Conservation (phyloP, 2,329 filamentous ascomycete genomes). For the Magnaporthiopsis incrustans region DNA sequence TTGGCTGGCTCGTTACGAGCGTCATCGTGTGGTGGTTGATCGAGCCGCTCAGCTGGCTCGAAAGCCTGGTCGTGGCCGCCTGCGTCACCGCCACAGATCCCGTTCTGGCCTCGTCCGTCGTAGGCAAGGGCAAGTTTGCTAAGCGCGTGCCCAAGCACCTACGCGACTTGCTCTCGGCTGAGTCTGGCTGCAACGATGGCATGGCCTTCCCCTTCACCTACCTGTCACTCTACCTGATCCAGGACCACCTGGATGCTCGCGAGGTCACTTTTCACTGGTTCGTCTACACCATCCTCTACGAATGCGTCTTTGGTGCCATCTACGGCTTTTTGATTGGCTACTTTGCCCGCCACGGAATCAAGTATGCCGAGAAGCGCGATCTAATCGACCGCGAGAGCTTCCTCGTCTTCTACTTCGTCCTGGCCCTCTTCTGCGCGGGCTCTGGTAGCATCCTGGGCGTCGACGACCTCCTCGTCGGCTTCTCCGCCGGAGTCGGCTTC, state of each 20-base stretch:
- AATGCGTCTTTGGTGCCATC: slow-evolving; percentile 86
- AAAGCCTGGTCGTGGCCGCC: slow-evolving; percentile 77
- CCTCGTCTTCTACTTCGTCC: slow-evolving; percentile 95
- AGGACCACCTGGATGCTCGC: slow-evolving; percentile 61
- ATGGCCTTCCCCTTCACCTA: slow-evolving; percentile 99
- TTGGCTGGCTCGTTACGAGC: slow-evolving; percentile 87
- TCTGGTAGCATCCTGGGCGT: slow-evolving; percentile 85
- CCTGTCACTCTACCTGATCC: slow-evolving; percentile 80
- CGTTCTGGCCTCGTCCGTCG: slow-evolving; percentile 92
- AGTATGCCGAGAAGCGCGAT: slow-evolving; percentile 73
- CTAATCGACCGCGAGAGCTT: slow-evolving; percentile 95
- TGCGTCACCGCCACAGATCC: slow-evolving; percentile 97
- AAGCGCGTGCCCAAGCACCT: slow-evolving; percentile 97
- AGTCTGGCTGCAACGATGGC: slow-evolving; percentile 98
- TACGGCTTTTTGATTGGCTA: slow-evolving; percentile 87
- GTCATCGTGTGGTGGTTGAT: slow-evolving; percentile 93
- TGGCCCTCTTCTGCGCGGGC: slow-evolving; percentile 91
- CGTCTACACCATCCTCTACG: slow-evolving; percentile 83
- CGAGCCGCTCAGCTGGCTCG: slow-evolving; percentile 72
- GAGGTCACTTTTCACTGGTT: slow-evolving; percentile 80
- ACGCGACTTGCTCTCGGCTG: slow-evolving; percentile 86
- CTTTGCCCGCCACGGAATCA: slow-evolving; percentile 82
- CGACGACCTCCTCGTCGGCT: slow-evolving; percentile 90
- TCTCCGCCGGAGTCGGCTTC: slow-evolving; percentile 94
- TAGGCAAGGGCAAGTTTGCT: slow-evolving; percentile 97